These are phyloP conservation scores for Solanum aculeatissimum DNA, from an alignment of 305 asterid species.

Conservation along the genomic window DNA sequence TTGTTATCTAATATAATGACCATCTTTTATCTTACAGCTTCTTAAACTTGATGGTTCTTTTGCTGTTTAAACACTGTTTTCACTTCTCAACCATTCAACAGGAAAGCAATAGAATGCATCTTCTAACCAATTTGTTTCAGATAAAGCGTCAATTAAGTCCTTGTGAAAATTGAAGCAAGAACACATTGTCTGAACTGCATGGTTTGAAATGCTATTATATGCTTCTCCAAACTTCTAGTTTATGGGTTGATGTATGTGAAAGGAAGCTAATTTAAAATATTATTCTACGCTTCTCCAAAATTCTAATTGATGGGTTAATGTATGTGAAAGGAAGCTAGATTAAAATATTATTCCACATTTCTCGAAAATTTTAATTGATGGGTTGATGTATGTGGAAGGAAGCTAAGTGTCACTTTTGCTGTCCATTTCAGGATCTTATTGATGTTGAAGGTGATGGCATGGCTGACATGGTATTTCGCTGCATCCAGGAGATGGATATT, in stretches of 20 bases:
- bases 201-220: not conserved
- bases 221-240: not conserved
- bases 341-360: not conserved
- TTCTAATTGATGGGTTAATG: not conserved
- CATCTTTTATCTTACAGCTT: not conserved
- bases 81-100: not conserved
- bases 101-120: not conserved
- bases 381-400: not conserved
- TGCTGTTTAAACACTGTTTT: not conserved
- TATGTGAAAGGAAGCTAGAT: not conserved
- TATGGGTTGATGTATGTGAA: not conserved
- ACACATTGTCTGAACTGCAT: not conserved
- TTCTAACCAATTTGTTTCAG: not conserved
- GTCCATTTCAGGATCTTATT: conserved; percentile 65
- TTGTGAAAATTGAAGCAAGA: not conserved
- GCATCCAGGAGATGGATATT: conserved; percentile 98
- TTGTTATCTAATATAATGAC: not conserved
- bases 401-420: conserved; percentile 6
- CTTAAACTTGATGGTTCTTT: not conserved
- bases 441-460: conserved; percentile 99
- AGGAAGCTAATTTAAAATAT: not conserved
- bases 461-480: conserved; percentile 98
- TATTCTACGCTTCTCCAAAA: not conserved
- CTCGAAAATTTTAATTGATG: not conserved
- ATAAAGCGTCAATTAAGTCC: not conserved